Base-by-base conservation (phyloP, 306 rosid genomes). In the Prunus salicina region DNA sequence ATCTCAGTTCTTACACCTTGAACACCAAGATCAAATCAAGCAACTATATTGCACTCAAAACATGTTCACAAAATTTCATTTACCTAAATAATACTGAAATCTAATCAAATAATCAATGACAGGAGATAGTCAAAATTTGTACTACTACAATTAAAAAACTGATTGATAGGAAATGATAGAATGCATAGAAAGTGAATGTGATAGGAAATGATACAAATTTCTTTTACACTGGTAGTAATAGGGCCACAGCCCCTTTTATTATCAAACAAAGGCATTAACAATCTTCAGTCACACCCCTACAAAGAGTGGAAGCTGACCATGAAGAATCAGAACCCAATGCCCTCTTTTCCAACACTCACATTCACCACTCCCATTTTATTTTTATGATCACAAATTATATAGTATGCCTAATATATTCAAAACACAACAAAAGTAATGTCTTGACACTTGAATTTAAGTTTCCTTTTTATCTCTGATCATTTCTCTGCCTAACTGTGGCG, bases 191-290 rank as follows among this genome's bases (percentile, higher is more conserved):
- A 16, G 8, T 16, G 16, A 52, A 1, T 13, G 8, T 2, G 67
- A 28, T 62, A 62, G 45, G 67, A 62, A 28, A 13, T 62, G 22
- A 64, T 18, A 34, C 27, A n/a, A 18, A 34, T 76, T 38, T 38
- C 43, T 38, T 38, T 38, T 38, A 38, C 9, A 38, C 43, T 45
- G 61, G 15, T 74, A 62, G 51, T 28, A 47, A 67, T 47, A 47
- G 83, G 78, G 64, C 22, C 66, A 38, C 60, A 69, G 16, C 70
- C 72, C 73, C 22, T 69, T 77, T 76, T 89, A 84, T 80, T 87
- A 77, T 64, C 53, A 79, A 61, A 13, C 61, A 24, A 22, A 67
- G 64, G 80, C 71, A 60, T 60, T 73, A 62, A 85, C 74, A 82
- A 84, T 76, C 85, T 83, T 82, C 75, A 86, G 82, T 77, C 61